phyloP scores from a whole-genome alignment of 306 rosid genomes.

The Canavalia ensiformis region DNA sequence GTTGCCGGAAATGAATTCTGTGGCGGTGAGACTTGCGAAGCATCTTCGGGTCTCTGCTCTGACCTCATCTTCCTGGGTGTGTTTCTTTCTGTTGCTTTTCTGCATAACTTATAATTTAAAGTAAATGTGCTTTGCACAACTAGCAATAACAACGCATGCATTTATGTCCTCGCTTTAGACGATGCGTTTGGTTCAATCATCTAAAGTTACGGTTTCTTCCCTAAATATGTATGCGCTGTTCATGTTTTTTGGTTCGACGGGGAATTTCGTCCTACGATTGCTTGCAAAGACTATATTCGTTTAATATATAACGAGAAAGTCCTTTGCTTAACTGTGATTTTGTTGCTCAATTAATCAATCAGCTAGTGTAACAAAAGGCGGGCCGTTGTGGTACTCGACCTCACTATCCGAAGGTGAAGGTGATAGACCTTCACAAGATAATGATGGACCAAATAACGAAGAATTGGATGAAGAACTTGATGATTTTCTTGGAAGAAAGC shows the following conservation, averaged over 20 bases:
- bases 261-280: slow-evolving; percentile 33
- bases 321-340: slow-evolving; percentile 38
- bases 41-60: slow-evolving; percentile 57
- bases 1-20: slow-evolving; percentile 64
- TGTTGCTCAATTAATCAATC: slow-evolving; percentile 47
- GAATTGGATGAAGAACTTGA: slow-evolving; percentile 55
- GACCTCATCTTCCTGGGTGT: slow-evolving; percentile 60
- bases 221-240: neutral
- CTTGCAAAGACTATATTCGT: neutral
- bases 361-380: slow-evolving; percentile 52
- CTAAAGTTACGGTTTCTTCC: neutral
- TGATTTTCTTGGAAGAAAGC: slow-evolving; percentile 59
- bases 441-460: slow-evolving; percentile 42
- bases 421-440: slow-evolving; percentile 40
- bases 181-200: neutral
- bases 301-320: neutral
- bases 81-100: slow-evolving; percentile 39
- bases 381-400: slow-evolving; percentile 62
- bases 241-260: neutral
- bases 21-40: slow-evolving; percentile 61
- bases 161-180: neutral
- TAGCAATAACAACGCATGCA: neutral
- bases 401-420: slow-evolving; percentile 44
- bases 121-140: neutral
- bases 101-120: neutral